Percentiles rank a stretch among this genome's conserved stretches.
These are phyloP conservation scores for Pestalotiopsis fici DNA, from an alignment of 2,329 filamentous ascomycete species.

Conservation along the genomic window DNA sequence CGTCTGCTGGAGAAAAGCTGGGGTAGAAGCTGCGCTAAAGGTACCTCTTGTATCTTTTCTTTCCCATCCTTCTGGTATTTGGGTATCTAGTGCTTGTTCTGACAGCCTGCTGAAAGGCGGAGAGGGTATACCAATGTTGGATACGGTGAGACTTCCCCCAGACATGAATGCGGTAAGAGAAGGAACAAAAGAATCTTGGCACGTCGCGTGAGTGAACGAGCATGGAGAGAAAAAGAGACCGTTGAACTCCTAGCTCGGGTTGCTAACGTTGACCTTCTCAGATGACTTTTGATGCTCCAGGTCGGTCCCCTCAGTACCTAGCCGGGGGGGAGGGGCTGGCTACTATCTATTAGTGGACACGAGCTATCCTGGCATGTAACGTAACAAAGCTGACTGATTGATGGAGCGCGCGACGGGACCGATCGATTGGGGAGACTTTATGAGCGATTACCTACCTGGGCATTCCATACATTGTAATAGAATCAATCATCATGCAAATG, in stretches of 20 bases:
- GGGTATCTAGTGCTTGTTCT: not conserved
- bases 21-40: not conserved
- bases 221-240: not conserved
- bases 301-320: not conserved
- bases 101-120: too few relatives aligned
- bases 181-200: not conserved
- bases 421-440: too few relatives aligned
- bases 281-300: not conserved
- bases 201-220: not conserved
- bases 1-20: not conserved
- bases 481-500: too few relatives aligned
- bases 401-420: too few relatives aligned
- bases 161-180: not conserved
- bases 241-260: not conserved
- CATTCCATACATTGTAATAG: too few relatives aligned
- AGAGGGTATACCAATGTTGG: too few relatives aligned
- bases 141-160: too few relatives aligned
- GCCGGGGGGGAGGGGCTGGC: not conserved
- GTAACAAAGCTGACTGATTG: conserved; percentile 1
- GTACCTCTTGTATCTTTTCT: not conserved
- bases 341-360: not conserved
- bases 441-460: too few relatives aligned
- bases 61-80: not conserved
- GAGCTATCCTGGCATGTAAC: not conserved
- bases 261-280: not conserved